These are phyloP conservation scores for Amorphotheca resinae DNA, from an alignment of 495 filamentous ascomycete species.

Conservation along the genomic window DNA sequence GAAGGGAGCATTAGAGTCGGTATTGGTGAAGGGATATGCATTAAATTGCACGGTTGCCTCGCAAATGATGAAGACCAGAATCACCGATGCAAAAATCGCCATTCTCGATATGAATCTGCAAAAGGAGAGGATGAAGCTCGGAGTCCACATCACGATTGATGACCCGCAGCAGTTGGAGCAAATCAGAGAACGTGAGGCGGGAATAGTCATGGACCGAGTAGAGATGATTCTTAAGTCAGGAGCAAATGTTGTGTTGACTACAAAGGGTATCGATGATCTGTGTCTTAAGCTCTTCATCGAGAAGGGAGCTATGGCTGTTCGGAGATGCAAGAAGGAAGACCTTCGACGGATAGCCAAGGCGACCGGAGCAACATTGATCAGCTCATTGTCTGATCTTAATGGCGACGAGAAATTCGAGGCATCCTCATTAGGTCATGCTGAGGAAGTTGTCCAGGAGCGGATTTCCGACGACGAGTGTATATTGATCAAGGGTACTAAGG, in stretches of 20 bases:
- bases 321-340: conserved; percentile 98
- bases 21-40: conserved; percentile 92
- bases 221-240: conserved; percentile 97
- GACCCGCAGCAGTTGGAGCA: conserved; percentile 95
- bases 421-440: conserved; percentile 76
- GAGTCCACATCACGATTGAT: conserved; percentile 95
- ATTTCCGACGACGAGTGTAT: conserved; percentile 99
- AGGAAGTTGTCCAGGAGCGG: conserved; percentile 91
- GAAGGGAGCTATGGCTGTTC: conserved; percentile 88
- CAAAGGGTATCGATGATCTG: conserved; percentile 97
- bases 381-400: conserved; percentile 88
- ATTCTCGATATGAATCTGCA: conserved; percentile 96
- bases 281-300: conserved; percentile 91
- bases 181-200: conserved; percentile 81
- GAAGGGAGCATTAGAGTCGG: conserved; percentile 77
- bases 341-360: conserved; percentile 91
- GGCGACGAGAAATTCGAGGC: conserved; percentile 95
- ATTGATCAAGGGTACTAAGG: conserved; percentile 88
- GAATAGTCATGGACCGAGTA: conserved; percentile 86
- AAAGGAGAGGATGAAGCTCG: conserved; percentile 97
- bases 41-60: conserved; percentile 98
- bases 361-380: conserved; percentile 84
- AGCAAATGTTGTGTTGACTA: conserved; percentile 91
- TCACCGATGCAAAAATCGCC: conserved; percentile 92
- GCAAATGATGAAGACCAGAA: conserved; percentile 91